phyloP scores from a whole-genome alignment of 2,329 filamentous ascomycete genomes.

The Hysterium pulicare region DNA sequence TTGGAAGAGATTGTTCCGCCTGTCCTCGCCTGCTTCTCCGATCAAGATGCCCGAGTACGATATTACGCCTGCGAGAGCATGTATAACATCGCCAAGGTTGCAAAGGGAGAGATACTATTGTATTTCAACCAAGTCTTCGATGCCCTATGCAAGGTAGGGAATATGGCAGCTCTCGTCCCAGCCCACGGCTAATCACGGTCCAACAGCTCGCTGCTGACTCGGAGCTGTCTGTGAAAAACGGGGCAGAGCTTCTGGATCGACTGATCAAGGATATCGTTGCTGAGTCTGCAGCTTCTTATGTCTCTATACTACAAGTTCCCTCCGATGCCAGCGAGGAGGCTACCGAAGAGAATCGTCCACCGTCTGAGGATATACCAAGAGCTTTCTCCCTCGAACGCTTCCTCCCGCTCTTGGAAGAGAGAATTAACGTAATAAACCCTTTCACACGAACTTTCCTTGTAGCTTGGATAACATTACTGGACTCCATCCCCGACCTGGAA shows the following conservation, averaged over 20 bases:
- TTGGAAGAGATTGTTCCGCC: slow-evolving; percentile 92
- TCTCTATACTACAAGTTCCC: slow-evolving; percentile 74
- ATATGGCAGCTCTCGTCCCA: neutral
- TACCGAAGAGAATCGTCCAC: slow-evolving; percentile 16
- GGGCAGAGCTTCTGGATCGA: slow-evolving; percentile 89
- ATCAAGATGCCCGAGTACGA: slow-evolving; percentile 93
- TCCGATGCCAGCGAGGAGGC: slow-evolving; percentile 51
- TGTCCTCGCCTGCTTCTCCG: slow-evolving; percentile 93
- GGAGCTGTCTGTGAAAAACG: slow-evolving; percentile 96
- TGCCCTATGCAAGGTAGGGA: slow-evolving; percentile 82
- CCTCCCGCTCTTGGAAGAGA: slow-evolving; percentile 88
- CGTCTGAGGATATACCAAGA: slow-evolving; percentile 57
- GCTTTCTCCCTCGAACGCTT: slow-evolving; percentile 90
- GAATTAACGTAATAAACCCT: slow-evolving; percentile 90
- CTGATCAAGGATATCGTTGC: slow-evolving; percentile 95
- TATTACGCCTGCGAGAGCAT: slow-evolving; percentile 99
- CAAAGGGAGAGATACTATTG: slow-evolving; percentile 92
- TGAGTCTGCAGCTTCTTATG: slow-evolving; percentile 90
- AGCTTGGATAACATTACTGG: slow-evolving; percentile 89
- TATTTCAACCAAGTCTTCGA: slow-evolving; percentile 99
- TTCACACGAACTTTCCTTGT: slow-evolving; percentile 95
- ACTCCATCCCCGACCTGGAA: slow-evolving; percentile 95
- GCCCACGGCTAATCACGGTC: slow-evolving; percentile 16
- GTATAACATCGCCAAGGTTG: slow-evolving; percentile 99
- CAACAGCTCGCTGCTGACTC: slow-evolving; percentile 85